These are phyloP conservation scores for Aspergillus ruber DNA, from an alignment of 2,329 filamentous ascomycete species.

Conservation along the genomic window DNA sequence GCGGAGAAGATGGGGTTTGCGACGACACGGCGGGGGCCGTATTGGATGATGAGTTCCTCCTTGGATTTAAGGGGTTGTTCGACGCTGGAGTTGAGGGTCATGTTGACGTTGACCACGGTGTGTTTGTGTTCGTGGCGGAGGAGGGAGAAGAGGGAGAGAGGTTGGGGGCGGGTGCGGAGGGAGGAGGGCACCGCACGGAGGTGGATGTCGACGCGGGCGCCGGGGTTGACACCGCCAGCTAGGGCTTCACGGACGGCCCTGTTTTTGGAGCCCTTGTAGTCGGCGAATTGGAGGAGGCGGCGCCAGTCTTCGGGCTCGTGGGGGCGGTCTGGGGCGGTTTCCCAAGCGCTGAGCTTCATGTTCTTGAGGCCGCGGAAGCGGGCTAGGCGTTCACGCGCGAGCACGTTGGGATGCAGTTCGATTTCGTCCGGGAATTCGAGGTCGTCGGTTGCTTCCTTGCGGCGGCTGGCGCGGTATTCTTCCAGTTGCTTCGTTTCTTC, in stretches of 20 bases:
- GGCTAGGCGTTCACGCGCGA: constrained; percentile 76
- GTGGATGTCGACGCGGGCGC: constrained; percentile 75
- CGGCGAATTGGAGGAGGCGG: constrained; percentile 75
- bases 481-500: constrained; percentile 78
- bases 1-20: constrained; percentile 89
- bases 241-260: constrained; percentile 73
- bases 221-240: constrained; percentile 77
- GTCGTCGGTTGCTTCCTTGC: constrained; percentile 79
- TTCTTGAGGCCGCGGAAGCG: constrained; percentile 91
- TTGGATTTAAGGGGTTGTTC: constrained; percentile 77
- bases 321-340: constrained; percentile 76
- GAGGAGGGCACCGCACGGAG: constrained; percentile 55
- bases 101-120: constrained; percentile 80
- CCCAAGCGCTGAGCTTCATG: constrained; percentile 79
- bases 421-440: constrained; percentile 96
- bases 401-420: constrained; percentile 79
- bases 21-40: constrained; percentile 76
- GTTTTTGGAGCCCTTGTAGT: constrained; percentile 80
- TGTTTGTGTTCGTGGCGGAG: constrained; percentile 93
- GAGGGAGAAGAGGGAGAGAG: constrained; percentile 74
- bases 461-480: constrained; percentile 71
- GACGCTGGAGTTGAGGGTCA: constrained; percentile 75
- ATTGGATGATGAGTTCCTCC: constrained; percentile 85
- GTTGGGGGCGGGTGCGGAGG: constrained; percentile 48
- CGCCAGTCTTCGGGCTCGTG: constrained; percentile 88